phyloP scores from a whole-genome alignment of 805 yeast species.

The Nakazawaea sp. region DNA sequence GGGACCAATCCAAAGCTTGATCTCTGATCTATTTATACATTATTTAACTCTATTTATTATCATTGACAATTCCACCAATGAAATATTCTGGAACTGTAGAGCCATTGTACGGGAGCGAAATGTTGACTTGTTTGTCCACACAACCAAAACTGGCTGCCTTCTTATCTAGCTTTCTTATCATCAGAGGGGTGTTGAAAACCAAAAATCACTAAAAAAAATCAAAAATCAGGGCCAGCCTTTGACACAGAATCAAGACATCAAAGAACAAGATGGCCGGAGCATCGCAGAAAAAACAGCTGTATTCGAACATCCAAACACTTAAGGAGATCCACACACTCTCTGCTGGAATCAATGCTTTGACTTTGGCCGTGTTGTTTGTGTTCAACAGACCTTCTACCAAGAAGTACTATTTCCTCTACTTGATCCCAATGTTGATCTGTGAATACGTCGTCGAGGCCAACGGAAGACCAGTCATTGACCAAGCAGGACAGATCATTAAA shows the following conservation, averaged over 20 bases:
- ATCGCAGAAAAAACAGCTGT: constrained; percentile 29
- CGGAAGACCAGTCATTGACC: constrained; percentile 46
- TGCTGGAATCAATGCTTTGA: constrained; percentile 28
- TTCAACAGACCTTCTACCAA: constrained; percentile 40
- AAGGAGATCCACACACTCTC: constrained; percentile 29
- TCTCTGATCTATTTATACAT: not conserved
- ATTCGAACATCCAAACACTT: constrained; percentile 21
- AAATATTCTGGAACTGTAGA: too few species aligned
- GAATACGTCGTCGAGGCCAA: constrained; percentile 49
- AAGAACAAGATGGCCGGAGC: constrained; percentile 33
- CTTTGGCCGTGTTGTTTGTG: constrained; percentile 28
- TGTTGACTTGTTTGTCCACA: too few species aligned
- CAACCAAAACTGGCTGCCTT: too few species aligned
- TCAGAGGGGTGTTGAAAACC: too few species aligned
- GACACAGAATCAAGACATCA: not conserved
- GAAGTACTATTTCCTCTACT: constrained; percentile 34
- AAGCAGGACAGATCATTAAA: constrained; percentile 35
- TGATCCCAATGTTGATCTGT: constrained; percentile 33
- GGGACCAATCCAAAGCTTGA: constrained; percentile 30
- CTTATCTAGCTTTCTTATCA: too few species aligned
- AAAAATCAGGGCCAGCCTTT: not conserved
- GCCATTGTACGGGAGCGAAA: too few species aligned
- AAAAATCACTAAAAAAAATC: too few species aligned
- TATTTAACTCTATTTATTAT: too few species aligned
- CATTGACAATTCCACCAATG: too few species aligned